Percentiles rank a stretch among this genome's conserved stretches.
Conservation (phyloP, 257 asterid species). For the Solanum commersonii region DNA sequence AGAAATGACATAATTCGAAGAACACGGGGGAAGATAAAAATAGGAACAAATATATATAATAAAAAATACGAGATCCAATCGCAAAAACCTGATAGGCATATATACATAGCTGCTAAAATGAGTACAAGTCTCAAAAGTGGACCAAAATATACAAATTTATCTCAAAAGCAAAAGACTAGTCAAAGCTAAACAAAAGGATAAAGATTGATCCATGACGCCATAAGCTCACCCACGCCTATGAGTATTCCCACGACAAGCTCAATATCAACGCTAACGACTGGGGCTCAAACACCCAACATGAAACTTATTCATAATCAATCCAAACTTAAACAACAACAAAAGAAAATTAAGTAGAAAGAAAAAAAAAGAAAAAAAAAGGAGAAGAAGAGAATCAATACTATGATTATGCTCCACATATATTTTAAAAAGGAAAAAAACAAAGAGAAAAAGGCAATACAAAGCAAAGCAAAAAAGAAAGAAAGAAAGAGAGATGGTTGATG, state of each 20-base stretch:
- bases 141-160: too few species aligned
- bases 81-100: background rate
- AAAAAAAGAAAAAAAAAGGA: accelerated
- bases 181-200: background rate
- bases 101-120: background rate
- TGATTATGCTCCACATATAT: constrained; percentile 2
- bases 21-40: background rate
- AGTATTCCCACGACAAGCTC: background rate
- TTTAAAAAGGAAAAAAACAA: background rate
- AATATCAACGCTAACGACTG: background rate
- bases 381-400: background rate
- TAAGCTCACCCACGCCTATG: background rate
- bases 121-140: background rate
- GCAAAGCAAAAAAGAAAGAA: background rate
- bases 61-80: too few species aligned
- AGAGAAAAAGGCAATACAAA: constrained; percentile 3
- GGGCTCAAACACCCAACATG: background rate
- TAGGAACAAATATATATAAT: too few species aligned
- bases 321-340: background rate
- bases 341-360: background rate
- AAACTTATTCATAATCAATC: background rate
- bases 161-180: background rate
- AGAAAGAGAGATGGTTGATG: constrained; percentile 22
- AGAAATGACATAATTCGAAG: background rate
- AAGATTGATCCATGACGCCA: too few species aligned